Base-by-base conservation (phyloP, 352 stramenopile species). In the Phytophthora sansomeana region DNA sequence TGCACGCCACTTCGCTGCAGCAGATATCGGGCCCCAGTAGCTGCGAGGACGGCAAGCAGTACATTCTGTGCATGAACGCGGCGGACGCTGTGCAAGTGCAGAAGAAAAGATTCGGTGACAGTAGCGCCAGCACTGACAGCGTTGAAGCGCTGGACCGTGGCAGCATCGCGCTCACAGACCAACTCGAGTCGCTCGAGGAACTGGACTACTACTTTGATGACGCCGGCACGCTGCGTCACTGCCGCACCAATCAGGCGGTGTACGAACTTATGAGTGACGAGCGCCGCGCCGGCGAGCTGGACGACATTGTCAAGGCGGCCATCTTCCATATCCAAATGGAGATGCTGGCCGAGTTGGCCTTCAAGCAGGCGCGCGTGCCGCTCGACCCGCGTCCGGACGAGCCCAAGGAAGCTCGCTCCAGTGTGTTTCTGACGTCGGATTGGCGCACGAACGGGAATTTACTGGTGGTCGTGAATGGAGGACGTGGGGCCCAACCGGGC, bases 311-410 rank as follows among this genome's bases (percentile, higher is more conserved):
- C 44, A 90, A 91, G 56, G 85, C 85, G 14, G 85, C 85, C 48
- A 93, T 93, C 63, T 93, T 92, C 69, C 83, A 92, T 55, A 91
- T 93, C 38, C 83, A 93, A 59, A 92, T 92, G 80, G 85, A 93
- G 48, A 91, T 93, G 85, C 63, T 93, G 39, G 85, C 83, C 2
- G 85, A 93, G 47, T 59, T 93, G 51, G 75, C 74, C 11, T 93
- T 93, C 49, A 89, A 91, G 57, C 82, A 92, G 58, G 85, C 81
- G 16, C 80, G 84, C 32, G 75, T 92, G 9, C 85, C 81, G 30
- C 64, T 93, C 6, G 81, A 93, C 42, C 69, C 69, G 3, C 73
- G 67, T 5, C 67, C 85, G 14, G 52, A 89, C n/a, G 81, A 91
- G 49, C 78, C 83, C 4, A 91, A 89, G 48, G 80, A 91, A 66